A percentile compares a stretch with the other conserved stretches of the same genome.
These are phyloP conservation scores for Pseudoneurospora amorphoporcata DNA, from an alignment of 495 filamentous ascomycete species.

Conservation along the genomic window DNA sequence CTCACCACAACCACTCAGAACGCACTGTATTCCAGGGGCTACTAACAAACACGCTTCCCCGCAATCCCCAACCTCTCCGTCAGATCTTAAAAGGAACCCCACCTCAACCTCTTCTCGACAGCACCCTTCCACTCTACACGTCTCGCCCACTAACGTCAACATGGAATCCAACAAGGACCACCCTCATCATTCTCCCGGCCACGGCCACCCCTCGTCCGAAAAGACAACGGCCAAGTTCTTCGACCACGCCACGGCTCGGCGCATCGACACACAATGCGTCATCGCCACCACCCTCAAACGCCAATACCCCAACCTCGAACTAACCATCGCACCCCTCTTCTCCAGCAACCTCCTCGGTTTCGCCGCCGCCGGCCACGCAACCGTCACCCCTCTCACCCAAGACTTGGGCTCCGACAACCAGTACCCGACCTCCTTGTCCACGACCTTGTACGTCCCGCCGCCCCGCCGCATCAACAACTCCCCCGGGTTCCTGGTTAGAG, in stretches of 20 bases:
- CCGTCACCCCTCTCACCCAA: constrained; percentile 20
- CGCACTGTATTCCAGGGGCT: background rate
- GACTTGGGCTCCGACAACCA: constrained; percentile 18
- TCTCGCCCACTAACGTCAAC: background rate
- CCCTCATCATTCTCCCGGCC: background rate
- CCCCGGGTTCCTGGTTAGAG: constrained; percentile 31
- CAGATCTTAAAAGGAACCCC: background rate
- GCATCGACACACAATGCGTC: constrained; percentile 42
- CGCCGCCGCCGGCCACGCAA: constrained; percentile 39
- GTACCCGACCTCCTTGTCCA: constrained; percentile 25
- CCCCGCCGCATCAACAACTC: constrained; percentile 37
- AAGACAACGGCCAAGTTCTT: constrained; percentile 22
- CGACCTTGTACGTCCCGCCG: constrained; percentile 39
- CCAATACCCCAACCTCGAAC: constrained; percentile 41
- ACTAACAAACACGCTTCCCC: background rate
- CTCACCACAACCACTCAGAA: background rate
- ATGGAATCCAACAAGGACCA: background rate
- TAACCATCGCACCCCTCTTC: constrained; percentile 29
- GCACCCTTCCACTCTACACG: background rate
- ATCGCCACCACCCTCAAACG: constrained; percentile 37
- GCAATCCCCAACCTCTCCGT: background rate
- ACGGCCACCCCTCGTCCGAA: constrained; percentile 4
- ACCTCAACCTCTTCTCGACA: background rate
- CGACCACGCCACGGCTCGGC: constrained; percentile 34
- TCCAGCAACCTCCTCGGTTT: constrained; percentile 38